These are phyloP conservation scores for Pestalotiopsis sp. DNA, from an alignment of 2,329 filamentous ascomycete species.

Conservation along the genomic window DNA sequence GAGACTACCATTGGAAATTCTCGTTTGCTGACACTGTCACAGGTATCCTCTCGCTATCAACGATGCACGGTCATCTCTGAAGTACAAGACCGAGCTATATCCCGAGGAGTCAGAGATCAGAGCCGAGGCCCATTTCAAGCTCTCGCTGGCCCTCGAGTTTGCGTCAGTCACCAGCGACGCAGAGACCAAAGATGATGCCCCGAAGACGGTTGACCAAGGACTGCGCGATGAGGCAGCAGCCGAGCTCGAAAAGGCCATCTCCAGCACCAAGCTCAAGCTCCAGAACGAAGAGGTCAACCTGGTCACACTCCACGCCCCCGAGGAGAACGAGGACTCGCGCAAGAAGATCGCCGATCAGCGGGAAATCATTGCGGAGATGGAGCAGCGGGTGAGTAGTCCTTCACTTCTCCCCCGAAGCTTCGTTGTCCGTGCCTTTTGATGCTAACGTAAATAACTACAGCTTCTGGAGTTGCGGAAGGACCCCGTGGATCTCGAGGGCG, in stretches of 20 bases:
- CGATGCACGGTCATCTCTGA: conserved; percentile 78
- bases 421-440: conserved; percentile 17
- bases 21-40: conserved; percentile 21
- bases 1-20: not conserved
- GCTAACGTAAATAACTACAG: conserved; percentile 37
- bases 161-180: conserved; percentile 73
- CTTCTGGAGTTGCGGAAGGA: conserved; percentile 70
- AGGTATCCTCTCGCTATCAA: conserved; percentile 84
- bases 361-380: conserved; percentile 78
- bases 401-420: conserved; percentile 23
- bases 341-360: conserved; percentile 72
- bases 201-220: conserved; percentile 65
- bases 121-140: conserved; percentile 94
- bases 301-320: conserved; percentile 62
- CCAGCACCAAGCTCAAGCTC: conserved; percentile 71
- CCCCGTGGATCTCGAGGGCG: conserved; percentile 59
- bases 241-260: conserved; percentile 75
- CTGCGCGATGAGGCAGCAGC: conserved; percentile 71
- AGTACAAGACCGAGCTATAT: conserved; percentile 78
- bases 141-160: conserved; percentile 93
- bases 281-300: conserved; percentile 70
- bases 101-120: conserved; percentile 81
- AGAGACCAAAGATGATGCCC: conserved; percentile 44
- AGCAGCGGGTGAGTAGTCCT: conserved; percentile 62
- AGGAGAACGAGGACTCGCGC: conserved; percentile 67